Evolutionary conservation across 164 flowering plant species (phyloP).

Genomic region (Aristolochia fimbriata): DNA sequence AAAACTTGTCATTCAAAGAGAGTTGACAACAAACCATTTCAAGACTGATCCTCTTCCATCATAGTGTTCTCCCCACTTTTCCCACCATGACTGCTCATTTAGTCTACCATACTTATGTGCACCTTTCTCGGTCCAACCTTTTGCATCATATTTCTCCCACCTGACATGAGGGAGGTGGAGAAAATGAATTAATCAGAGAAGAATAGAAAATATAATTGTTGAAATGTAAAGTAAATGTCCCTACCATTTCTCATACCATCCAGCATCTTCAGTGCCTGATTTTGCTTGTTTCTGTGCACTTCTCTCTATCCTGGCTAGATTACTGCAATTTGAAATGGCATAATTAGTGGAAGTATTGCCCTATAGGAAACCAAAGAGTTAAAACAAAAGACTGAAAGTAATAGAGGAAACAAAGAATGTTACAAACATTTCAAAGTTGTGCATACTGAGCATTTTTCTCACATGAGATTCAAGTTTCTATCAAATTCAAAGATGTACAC

Average conservation of each 20-base stretch:
- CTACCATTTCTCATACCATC: slow-evolving; percentile 97
- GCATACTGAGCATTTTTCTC: too few relatives aligned
- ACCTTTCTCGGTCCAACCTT: slow-evolving; percentile 97
- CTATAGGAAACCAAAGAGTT: too few relatives aligned
- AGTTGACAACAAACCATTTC: slow-evolving; percentile 53
- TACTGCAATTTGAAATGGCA: slow-evolving; percentile 29
- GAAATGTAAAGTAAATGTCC: slow-evolving; percentile 6
- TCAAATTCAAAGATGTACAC: too few relatives aligned
- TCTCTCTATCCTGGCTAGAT: slow-evolving; percentile 88
- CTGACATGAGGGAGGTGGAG: slow-evolving; percentile 17
- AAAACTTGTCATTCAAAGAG: not conserved
- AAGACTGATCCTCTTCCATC: slow-evolving; percentile 95
- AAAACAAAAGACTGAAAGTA: too few relatives aligned
- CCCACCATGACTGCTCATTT: slow-evolving; percentile 99
- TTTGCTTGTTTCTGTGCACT: slow-evolving; percentile 98
- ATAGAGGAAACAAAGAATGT: too few relatives aligned
- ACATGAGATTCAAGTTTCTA: too few relatives aligned
- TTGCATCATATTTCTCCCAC: slow-evolving; percentile 99
- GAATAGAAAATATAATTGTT: too few relatives aligned
- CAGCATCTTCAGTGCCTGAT: slow-evolving; percentile 92
- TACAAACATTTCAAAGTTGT: too few relatives aligned
- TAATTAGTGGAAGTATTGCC: too few relatives aligned
- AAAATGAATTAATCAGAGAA: too few relatives aligned
- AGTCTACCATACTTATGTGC: slow-evolving; percentile 92
- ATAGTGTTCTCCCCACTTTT: slow-evolving; percentile 96